Evolutionary conservation across 164 flowering plant genomes (phyloP), one percentile per base, ranked within the genome.

Genomic region (Vitis vinifera): DNA sequence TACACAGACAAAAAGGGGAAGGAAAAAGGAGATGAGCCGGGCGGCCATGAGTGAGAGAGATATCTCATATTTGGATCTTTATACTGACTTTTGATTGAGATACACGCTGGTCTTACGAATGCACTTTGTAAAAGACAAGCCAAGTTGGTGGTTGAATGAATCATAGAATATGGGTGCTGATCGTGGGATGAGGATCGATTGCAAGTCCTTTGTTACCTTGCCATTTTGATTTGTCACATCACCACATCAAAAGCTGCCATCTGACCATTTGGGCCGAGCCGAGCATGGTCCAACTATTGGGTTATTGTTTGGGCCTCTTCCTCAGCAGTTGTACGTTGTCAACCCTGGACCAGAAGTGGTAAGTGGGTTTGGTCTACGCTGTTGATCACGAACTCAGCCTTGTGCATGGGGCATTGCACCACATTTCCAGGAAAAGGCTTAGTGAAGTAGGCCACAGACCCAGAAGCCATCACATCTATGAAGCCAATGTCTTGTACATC

Each of bases 61-160:
- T 69, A 60, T 69, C 71, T 58, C 53, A 47, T 49, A 15, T 69
- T 50, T 68, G 62, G 71, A 63, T 10, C 62, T 52, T 60, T 23
- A 48, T 19, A 51, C 31, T 10, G 11, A 9, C 71, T 69, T 61
- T 19, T 23, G 27, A 23, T 23, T 23, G 27, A 23, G 27, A 23
- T 23, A 23, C 27, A 23, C 27, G 27, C 27, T 23, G 27, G 27
- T 23, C 27, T 23, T 23, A 23, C 27, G 27, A 23, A 1, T 23
- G 27, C 27, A 23, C 27, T 23, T 23, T 0, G 27, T 23, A 23
- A 23, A 23, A 23, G 27, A 23, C 27, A 23, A 23, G 27, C 27
- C 27, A 23, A 23, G 27, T 23, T 23, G 27, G 27, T 23, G 27
- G 27, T 23, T 23, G 27, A 23, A 23, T 23, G 27, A 23, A 23